Evolutionary conservation across 306 rosid genomes (phyloP), one percentile per base, ranked within the genome.

Genomic region (Castanea sativa): DNA sequence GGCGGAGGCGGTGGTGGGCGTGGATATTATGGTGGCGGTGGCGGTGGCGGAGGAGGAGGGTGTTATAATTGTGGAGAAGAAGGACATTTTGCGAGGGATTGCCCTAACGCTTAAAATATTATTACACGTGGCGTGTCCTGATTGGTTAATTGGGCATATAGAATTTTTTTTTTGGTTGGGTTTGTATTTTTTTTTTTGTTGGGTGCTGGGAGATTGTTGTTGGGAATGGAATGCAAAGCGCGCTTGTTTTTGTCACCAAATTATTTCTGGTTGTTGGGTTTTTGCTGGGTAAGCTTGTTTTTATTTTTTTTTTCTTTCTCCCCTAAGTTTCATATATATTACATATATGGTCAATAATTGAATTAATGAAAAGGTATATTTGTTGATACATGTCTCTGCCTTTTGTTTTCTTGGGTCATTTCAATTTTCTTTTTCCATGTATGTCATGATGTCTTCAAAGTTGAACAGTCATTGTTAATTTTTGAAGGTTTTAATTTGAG

Each of bases 31-130:
- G 53, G 53, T 49, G 71, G 76, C 41, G 80, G 83, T 19, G 78
- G 81, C 3, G 75, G 85, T 0, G 79, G 87, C 0, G 87, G 84
- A 0, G 78, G 83, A 0, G 78, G 89, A 19, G 90, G 78, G 55
- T 89, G 97, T 77, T 93, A 65, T 76, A 85, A 87, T 60, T 93
- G 97, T 63, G 94, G 96, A 4, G 96, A 86, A 82, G 91, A 86
- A 84, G 97, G 97, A 69, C 97, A 93, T 88, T 89, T 88, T 83
- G 94, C 92, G 20, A 87, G 97, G 82, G 96, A 93, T 25, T 89
- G 96, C 71, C 87, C 77, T 32, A 81, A 76, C 60, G 81, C 41
- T 52, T 86, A 81, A 74, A 79, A 85, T 67, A 5, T 35, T 35
- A 6, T 12, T 59, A 29, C 11, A 23, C 88, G 90, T 90, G 57